phyloP scores from a whole-genome alignment of 192 early-diverging fungal species.

The Neocallimastix lanati region DNA sequence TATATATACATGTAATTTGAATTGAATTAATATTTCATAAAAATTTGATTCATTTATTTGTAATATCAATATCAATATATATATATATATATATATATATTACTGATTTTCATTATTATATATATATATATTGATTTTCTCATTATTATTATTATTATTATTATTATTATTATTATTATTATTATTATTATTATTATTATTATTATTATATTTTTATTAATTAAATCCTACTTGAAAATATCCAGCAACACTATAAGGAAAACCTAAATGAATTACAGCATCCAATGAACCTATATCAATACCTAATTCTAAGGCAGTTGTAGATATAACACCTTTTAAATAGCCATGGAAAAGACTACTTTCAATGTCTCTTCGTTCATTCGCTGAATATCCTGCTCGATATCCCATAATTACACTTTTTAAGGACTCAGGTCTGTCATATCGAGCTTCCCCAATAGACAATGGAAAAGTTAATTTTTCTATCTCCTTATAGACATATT shows the following conservation, averaged over 20 bases:
- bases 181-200: constrained; percentile 21
- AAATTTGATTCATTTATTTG: no score
- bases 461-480: no score
- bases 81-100: no score
- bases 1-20: no score
- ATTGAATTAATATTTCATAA: no score
- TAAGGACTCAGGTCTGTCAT: no score
- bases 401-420: constrained; percentile 34
- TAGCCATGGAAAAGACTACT: constrained; percentile 40
- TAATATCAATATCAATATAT: no score
- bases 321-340: constrained; percentile 43
- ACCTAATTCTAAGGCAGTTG: constrained; percentile 67
- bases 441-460: no score
- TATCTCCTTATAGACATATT: no score
- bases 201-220: constrained; percentile 1
- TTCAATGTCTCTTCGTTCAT: constrained; percentile 54
- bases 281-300: constrained; percentile 59
- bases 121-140: no score
- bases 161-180: not conserved
- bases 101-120: no score
- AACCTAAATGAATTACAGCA: constrained; percentile 53
- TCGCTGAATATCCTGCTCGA: constrained; percentile 54
- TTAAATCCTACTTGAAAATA: no score
- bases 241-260: constrained; percentile 32
- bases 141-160: constrained; percentile 14